Evolutionary conservation across 2,329 filamentous ascomycete genomes (phyloP).

Genomic region (Colletotrichum kahawae): DNA sequence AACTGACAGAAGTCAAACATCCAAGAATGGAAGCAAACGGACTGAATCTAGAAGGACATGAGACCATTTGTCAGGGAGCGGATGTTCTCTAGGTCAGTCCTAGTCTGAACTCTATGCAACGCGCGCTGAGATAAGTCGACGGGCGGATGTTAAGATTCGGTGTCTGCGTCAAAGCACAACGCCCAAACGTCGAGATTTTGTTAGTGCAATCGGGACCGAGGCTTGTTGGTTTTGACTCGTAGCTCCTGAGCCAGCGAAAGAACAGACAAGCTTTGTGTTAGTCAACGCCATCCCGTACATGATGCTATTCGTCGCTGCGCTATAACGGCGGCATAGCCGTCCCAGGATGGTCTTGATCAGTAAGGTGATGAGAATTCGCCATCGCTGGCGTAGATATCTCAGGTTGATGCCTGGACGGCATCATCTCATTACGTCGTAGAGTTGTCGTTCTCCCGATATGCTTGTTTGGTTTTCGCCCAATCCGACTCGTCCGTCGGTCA

Average conservation of each 20-base stretch:
- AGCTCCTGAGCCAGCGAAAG: not conserved
- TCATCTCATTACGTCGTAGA: not conserved
- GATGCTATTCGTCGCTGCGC: not conserved
- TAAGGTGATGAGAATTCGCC: not conserved
- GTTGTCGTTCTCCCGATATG: not conserved
- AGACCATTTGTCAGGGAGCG: not conserved
- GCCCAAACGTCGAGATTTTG: not conserved
- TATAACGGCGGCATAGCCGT: not conserved
- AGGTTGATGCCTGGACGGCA: not conserved
- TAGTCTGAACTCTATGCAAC: not conserved
- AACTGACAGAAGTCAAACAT: constrained; percentile 12
- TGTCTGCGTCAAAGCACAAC: not conserved
- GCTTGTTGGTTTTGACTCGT: not conserved
- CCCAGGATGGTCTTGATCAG: not conserved
- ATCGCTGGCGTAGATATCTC: not conserved
- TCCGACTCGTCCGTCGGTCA: not conserved
- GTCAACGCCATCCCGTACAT: not conserved
- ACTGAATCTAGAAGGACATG: constrained; percentile 5
- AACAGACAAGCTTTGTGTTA: not conserved
- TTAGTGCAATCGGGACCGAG: constrained; percentile 12
- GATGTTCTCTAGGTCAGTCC: not conserved
- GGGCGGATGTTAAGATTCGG: not conserved
- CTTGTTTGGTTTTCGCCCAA: not conserved
- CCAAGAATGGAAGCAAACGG: not conserved
- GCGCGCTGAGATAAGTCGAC: not conserved